Base-by-base conservation (phyloP, 306 rosid genomes). In the Begonia masoniana region DNA sequence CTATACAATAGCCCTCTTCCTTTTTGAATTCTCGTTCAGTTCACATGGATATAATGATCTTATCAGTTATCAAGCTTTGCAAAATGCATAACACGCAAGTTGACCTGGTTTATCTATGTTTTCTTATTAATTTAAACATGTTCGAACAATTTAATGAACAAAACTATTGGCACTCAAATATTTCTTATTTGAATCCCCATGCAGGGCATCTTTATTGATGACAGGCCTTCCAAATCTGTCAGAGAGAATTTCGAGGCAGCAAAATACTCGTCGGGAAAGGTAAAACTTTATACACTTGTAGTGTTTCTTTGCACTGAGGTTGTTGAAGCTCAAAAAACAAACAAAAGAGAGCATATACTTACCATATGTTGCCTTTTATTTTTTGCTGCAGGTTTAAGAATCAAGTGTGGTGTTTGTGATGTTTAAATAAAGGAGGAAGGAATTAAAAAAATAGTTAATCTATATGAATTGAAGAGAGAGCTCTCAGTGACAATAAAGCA, bases 381-480 rank as follows among this genome's bases (percentile, higher is more conserved):
- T 71, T 31, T 31, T 78, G 64, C 62, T 89, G 91, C 97, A 89
- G 92, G 95, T 74, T 60, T 85, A 67, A 78, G 39, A 89, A 68
- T 74, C 84, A 62, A 79, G 76, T 69, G 10, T 76, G 81, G 55
- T 78, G 80, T 74, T 78, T 71, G 91, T 67, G 72, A 80, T 85
- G 75, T 75, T 7, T 69, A 69, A 76, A 68, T 76, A 83, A 80
- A 73, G 86, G 55, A 69, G 86, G 75, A 67, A 61, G 83, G 84
- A 81, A 81, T 75, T 86, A 84, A 85, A 83, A 73, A 86, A 77
- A 39, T 75, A 73, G 92, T 71, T 60, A 72, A 68, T 68, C 79
- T 73, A 76, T 83, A 68, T 81, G 95, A 83, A 74, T 81, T 86
- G 94, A 92, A 83, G 94, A 81, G 60, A 71, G 95, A 78, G 78